Evolutionary conservation across 805 yeast genomes (phyloP).

Genomic region (Deakozyma indianensis): DNA sequence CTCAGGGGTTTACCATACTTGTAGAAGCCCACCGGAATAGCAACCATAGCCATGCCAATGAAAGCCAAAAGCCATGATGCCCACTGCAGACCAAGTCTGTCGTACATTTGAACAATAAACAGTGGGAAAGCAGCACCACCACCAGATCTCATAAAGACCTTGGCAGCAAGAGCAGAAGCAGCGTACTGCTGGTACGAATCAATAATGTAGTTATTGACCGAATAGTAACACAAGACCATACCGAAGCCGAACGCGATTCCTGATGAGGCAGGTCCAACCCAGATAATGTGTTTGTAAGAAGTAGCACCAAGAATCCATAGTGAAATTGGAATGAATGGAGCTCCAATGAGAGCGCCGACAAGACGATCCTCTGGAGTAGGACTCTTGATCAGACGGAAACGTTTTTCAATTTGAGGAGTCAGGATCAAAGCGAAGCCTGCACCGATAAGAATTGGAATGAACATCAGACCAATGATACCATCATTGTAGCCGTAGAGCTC

Average conservation of each 20-base stretch:
- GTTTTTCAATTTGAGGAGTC: conserved; percentile 61
- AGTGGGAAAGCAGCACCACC: conserved; percentile 49
- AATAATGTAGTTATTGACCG: conserved; percentile 60
- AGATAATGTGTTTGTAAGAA: conserved; percentile 29
- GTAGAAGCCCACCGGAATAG: conserved; percentile 37
- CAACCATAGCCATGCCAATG: conserved; percentile 33
- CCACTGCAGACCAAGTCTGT: conserved; percentile 34
- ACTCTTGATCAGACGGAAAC: conserved; percentile 36
- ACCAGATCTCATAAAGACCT: conserved; percentile 43
- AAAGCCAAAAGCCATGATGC: conserved; percentile 41
- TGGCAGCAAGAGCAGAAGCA: conserved; percentile 47
- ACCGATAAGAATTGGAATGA: conserved; percentile 81
- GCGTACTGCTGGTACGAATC: conserved; percentile 63
- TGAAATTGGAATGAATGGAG: conserved; percentile 33
- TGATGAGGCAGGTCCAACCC: conserved; percentile 43
- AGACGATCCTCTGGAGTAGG: conserved; percentile 46
- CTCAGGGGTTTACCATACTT: conserved; percentile 29
- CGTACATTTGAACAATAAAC: conserved; percentile 42
- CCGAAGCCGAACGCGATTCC: conserved; percentile 42
- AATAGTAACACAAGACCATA: conserved; percentile 42
- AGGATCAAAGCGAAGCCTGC: conserved; percentile 57
- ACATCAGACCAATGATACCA: conserved; percentile 71
- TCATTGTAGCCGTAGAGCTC: conserved; percentile 67
- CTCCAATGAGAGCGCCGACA: conserved; percentile 34
- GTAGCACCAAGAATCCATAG: conserved; percentile 52